Evolutionary conservation across 1,284 basidiomycete genomes (phyloP), one percentile per base, ranked within the genome.

Genomic region (Lignosus rhinocerotis): DNA sequence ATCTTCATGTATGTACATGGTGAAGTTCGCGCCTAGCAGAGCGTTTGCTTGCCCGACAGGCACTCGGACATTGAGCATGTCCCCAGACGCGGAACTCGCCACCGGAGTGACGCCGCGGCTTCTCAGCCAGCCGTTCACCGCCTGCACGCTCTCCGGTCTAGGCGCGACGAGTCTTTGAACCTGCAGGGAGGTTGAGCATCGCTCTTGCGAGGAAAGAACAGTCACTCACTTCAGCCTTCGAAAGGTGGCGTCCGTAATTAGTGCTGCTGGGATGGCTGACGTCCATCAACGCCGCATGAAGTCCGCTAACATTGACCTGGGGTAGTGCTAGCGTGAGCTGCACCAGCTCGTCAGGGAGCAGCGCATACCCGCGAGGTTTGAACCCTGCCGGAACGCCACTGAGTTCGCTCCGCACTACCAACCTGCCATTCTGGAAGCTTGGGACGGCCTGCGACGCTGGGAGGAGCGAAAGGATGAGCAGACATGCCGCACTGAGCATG

Each of bases 21-120:
- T 63, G 65, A 76, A 80, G 36, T 76, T 61, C 38, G 76, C 69
- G 48, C 70, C 64, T 41, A 80, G 63, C 12, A 80, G 63, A 38
- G 61, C 38, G 63, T 71, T 77, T 7, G 77, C 78, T 50, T 75
- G 68, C 45, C 64, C 62, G n/a, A 74, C 47, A 0, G 66, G 59
- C 14, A 68, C 33, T 19, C 51, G 44, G 44, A 69, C 41, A 36
- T 31, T 38, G 33, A 69, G 42, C 56, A 60, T 59, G 48, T 68
- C 66, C 14, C 67, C 67, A 50, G 70, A 70, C 51, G 72, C 66
- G n/a, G 74, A 70, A 25, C 61, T 53, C 2, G 66, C 58, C 39
- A 60, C 63, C 9, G 73, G 62, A 17, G 59, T 69, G 44, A 79
- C 66, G 19, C 69, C 70, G 55, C 77, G 70, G 21, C 66, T 67